phyloP scores from a whole-genome alignment of 139 green algal genomes.

The Dunaliella sp. region DNA sequence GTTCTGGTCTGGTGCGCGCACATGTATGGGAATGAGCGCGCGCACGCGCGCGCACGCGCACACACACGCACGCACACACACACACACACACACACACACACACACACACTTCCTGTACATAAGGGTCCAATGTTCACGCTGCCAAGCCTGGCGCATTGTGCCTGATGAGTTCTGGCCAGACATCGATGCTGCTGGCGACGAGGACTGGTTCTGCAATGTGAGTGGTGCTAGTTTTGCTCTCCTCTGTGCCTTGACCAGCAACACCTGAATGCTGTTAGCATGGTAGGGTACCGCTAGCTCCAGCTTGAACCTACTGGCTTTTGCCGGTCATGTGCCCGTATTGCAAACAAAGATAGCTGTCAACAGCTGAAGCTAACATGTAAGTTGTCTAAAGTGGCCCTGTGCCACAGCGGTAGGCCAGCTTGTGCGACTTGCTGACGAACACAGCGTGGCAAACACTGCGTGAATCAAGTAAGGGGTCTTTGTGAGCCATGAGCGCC shows the following conservation, averaged over 20 bases:
- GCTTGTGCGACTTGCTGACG: too few species aligned
- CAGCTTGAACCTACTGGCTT: background rate
- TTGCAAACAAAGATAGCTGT: background rate
- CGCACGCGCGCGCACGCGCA: too few species aligned
- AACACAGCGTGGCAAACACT: too few species aligned
- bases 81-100: too few species aligned
- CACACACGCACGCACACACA: too few species aligned
- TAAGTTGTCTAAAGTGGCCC: background rate
- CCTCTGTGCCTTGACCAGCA: background rate
- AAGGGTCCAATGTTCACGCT: slow-evolving; percentile 35
- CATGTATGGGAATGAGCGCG: too few species aligned
- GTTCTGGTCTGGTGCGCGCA: too few species aligned
- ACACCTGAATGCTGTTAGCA: background rate
- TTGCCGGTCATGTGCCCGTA: background rate
- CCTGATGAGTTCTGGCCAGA: slow-evolving; percentile 40
- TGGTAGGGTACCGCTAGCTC: background rate
- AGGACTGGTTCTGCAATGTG: slow-evolving; percentile 42
- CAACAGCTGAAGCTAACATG: background rate
- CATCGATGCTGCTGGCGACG: slow-evolving; percentile 31
- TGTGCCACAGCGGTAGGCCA: too few species aligned
- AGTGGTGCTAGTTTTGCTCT: background rate
- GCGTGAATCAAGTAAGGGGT: too few species aligned
- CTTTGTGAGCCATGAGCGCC: too few species aligned
- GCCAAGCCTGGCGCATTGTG: slow-evolving; percentile 30
- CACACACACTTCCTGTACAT: too few species aligned